Percentiles rank a stretch among this genome's conserved stretches.
Conservation (phyloP, 192 early-diverging fungal genomes). For the Geranomyces variabilis region DNA sequence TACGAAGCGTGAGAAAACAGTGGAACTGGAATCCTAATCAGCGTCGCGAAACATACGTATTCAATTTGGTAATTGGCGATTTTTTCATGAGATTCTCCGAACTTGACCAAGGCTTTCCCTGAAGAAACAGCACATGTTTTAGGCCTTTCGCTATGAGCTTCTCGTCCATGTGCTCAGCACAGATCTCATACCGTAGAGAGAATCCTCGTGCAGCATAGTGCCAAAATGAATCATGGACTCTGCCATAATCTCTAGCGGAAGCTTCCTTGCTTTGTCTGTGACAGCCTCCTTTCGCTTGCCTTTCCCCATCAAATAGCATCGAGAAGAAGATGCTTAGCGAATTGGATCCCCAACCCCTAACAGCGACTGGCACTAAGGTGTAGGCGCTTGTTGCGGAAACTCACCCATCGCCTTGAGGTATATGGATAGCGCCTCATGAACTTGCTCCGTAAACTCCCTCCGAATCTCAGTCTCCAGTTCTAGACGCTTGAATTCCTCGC, state of each 20-base stretch:
- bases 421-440: conserved; percentile 56
- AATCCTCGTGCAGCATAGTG: conserved; percentile 39
- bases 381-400: too few species aligned
- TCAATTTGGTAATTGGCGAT: conserved; percentile 53
- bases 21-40: background rate
- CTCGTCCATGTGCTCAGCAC: background rate
- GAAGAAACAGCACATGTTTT: background rate
- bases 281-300: conserved; percentile 71
- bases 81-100: conserved; percentile 52
- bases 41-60: conserved; percentile 37
- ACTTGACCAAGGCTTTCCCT: conserved; percentile 56
- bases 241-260: conserved; percentile 69
- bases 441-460: conserved; percentile 64
- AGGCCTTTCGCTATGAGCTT: too few species aligned
- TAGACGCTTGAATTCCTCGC: conserved; percentile 82
- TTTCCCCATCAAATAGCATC: too few species aligned
- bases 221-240: conserved; percentile 68
- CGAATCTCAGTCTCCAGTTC: conserved; percentile 73
- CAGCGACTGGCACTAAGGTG: too few species aligned
- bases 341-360: too few species aligned
- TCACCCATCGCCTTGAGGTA: conserved; percentile 53
- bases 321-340: too few species aligned
- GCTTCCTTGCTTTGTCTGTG: conserved; percentile 64
- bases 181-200: conserved; percentile 34
- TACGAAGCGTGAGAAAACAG: background rate